These are phyloP conservation scores for Solanum pinnatisectum DNA, from an alignment of 257 asterid genomes.

Conservation along the genomic window DNA sequence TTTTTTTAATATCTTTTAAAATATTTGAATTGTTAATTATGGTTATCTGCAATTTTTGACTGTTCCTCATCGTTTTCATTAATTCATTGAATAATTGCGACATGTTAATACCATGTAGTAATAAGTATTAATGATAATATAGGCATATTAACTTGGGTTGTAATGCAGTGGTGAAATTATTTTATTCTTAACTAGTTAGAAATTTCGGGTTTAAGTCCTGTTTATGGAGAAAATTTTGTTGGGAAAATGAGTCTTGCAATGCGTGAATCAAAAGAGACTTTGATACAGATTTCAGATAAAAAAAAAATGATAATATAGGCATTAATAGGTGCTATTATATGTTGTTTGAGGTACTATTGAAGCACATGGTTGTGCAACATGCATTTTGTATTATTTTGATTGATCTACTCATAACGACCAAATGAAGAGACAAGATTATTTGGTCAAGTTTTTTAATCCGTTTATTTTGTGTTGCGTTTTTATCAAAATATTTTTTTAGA, in stretches of 20 bases:
- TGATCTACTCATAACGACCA: not conserved
- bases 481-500: not conserved
- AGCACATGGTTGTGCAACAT: not conserved
- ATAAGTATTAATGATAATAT: not conserved
- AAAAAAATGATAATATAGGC: not conserved
- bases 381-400: not conserved
- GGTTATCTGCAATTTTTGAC: not conserved
- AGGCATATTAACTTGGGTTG: not conserved
- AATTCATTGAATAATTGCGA: not conserved
- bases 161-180: no score
- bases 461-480: not conserved
- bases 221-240: not conserved
- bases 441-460: not conserved
- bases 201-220: accelerated
- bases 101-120: not conserved
- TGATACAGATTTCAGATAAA: accelerated
- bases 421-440: not conserved
- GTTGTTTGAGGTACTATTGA: not conserved
- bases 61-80: not conserved
- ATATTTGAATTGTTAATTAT: not conserved
- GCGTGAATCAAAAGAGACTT: accelerated
- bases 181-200: no score
- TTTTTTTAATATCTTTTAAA: no score
- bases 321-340: not conserved
- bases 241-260: accelerated